phyloP scores from a whole-genome alignment of 1,284 basidiomycete genomes.

The Heterobasidion occidentale region DNA sequence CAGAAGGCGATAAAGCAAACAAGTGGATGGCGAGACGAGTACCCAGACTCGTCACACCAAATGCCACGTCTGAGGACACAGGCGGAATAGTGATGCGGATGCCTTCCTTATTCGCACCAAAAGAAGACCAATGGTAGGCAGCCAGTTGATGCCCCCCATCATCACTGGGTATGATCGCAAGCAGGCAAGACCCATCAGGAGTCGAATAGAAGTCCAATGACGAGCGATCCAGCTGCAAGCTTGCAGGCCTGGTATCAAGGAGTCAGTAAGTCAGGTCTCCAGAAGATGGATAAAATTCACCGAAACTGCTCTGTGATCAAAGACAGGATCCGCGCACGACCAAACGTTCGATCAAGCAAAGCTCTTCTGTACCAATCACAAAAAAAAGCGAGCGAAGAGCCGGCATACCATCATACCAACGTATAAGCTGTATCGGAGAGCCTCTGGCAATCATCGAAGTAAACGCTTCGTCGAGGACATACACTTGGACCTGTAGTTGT shows the following conservation, averaged over 20 bases:
- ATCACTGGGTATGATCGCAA: constrained; percentile 1
- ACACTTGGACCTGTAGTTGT: constrained; percentile 34
- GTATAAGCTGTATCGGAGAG: constrained; percentile 27
- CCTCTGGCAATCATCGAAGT: constrained; percentile 27
- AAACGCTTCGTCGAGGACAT: constrained; percentile 37
- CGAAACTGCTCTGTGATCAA: constrained; percentile 41
- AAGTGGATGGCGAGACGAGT: constrained; percentile 31
- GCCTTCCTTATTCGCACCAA: not conserved
- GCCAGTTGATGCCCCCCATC: not conserved
- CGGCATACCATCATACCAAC: constrained; percentile 31
- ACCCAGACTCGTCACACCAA: not conserved
- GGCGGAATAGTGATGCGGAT: not conserved
- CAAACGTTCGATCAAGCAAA: constrained; percentile 37
- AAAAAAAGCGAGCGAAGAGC: constrained; percentile 29
- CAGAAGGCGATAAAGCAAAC: constrained; percentile 26
- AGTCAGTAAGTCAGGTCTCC: not conserved
- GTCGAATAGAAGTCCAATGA: not conserved
- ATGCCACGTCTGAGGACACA: not conserved
- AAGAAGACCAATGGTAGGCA: not conserved
- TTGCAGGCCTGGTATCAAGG: constrained; percentile 32
- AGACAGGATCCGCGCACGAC: constrained; percentile 38
- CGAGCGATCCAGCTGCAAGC: constrained; percentile 25
- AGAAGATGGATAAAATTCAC: constrained; percentile 19
- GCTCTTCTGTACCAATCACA: constrained; percentile 37
- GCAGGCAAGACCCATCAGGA: not conserved